Evolutionary conservation across 768 basidiomycete species (phyloP).

Genomic region (Russula olivacea): DNA sequence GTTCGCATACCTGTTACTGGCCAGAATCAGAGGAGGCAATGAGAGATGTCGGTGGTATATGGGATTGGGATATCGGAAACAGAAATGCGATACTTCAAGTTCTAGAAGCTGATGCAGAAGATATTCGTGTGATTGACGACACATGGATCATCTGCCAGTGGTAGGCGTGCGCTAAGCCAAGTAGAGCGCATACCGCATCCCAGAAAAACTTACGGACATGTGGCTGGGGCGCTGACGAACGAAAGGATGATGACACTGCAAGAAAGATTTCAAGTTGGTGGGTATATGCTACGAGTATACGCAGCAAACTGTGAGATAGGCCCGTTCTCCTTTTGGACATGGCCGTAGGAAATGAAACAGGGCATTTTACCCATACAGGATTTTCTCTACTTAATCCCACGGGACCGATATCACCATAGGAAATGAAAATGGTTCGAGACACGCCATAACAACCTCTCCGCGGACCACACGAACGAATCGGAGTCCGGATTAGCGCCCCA

Average conservation of each 20-base stretch:
- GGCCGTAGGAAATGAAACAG: too few relatives aligned
- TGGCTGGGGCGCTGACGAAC: constrained; percentile 3
- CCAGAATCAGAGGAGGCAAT: not conserved
- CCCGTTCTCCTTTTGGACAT: too few relatives aligned
- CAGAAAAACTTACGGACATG: not conserved
- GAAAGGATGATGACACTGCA: constrained; percentile 4
- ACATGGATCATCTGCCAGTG: constrained; percentile 5
- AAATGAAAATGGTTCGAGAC: too few relatives aligned
- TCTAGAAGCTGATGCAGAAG: not conserved
- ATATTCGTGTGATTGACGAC: not conserved
- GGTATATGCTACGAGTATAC: too few relatives aligned
- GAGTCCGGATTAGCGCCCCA: too few relatives aligned
- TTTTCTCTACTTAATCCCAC: too few relatives aligned
- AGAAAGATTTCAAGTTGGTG: too few relatives aligned
- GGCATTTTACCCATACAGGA: too few relatives aligned
- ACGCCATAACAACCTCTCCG: too few relatives aligned
- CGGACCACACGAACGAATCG: too few relatives aligned
- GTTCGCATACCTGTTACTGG: not conserved
- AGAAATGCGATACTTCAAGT: not conserved
- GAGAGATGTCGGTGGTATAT: not conserved
- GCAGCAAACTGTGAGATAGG: too few relatives aligned
- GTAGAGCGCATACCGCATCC: constrained; percentile 1
- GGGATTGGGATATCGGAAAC: not conserved
- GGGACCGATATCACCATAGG: too few relatives aligned
- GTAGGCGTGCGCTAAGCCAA: not conserved